phyloP scores from a whole-genome alignment of 495 filamentous ascomycete species.

The Podospora tetraspora region DNA sequence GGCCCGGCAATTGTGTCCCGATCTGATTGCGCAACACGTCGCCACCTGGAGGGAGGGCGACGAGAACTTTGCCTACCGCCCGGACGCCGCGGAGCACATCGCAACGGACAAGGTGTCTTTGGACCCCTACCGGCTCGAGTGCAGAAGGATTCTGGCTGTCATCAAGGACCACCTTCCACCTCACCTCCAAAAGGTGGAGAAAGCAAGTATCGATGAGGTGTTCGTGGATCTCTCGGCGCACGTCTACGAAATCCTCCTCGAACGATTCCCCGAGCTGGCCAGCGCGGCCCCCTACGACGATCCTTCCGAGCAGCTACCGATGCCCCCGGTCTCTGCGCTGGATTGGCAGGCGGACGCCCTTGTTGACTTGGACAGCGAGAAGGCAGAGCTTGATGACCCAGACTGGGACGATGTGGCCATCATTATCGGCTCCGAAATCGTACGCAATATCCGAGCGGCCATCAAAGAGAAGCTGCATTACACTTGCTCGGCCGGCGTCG shows the following conservation, averaged over 20 bases:
- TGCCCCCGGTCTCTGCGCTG: slow-evolving; percentile 66
- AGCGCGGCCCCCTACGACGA: slow-evolving; percentile 63
- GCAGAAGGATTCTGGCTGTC: slow-evolving; percentile 69
- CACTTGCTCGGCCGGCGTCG: slow-evolving; percentile 85
- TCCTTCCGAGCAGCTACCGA: slow-evolving; percentile 62
- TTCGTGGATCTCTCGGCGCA: slow-evolving; percentile 87
- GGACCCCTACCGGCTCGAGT: slow-evolving; percentile 86
- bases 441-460: slow-evolving; percentile 62
- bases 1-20: slow-evolving; percentile 83
- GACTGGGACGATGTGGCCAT: slow-evolving; percentile 97
- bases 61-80: slow-evolving; percentile 81
- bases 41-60: slow-evolving; percentile 93
- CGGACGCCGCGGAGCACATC: slow-evolving; percentile 70
- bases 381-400: slow-evolving; percentile 73
- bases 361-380: slow-evolving; percentile 65
- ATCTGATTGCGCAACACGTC: slow-evolving; percentile 82
- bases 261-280: slow-evolving; percentile 70
- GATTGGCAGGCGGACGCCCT: slow-evolving; percentile 79
- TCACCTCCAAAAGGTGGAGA: slow-evolving; percentile 71
- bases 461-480: slow-evolving; percentile 57
- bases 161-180: slow-evolving; percentile 70
- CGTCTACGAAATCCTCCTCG: slow-evolving; percentile 67
- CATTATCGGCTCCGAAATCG: slow-evolving; percentile 79
- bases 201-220: slow-evolving; percentile 85
- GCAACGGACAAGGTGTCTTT: slow-evolving; percentile 86